Conservation (phyloP, 2,329 filamentous ascomycete genomes). For the Verticillium isaacii region DNA sequence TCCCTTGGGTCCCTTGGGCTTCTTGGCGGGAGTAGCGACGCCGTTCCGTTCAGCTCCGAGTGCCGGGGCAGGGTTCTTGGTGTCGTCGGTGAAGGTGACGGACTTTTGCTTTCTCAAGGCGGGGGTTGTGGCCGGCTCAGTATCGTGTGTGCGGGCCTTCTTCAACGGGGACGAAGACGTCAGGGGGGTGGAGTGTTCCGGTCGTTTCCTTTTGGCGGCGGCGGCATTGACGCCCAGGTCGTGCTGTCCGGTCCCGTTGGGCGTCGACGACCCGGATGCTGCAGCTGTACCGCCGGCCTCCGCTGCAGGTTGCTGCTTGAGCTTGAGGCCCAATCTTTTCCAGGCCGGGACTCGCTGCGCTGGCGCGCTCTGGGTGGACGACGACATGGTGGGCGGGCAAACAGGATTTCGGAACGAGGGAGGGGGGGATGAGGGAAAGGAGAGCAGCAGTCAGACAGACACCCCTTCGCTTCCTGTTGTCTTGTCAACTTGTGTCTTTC, state of each 20-base stretch:
- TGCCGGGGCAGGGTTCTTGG: conserved; percentile 22
- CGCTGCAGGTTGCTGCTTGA: conserved; percentile 37
- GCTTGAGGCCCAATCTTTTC: conserved; percentile 60
- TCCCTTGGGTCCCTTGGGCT: conserved; percentile 20
- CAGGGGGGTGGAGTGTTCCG: conserved; percentile 10
- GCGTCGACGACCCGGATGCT: conserved; percentile 12
- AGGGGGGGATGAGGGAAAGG: not conserved
- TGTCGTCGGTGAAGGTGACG: conserved; percentile 43
- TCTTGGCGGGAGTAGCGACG: conserved; percentile 12
- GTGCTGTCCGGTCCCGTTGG: conserved; percentile 13
- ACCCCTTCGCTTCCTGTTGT: conserved; percentile 9
- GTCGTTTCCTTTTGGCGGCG: conserved; percentile 15
- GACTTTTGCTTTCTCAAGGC: conserved; percentile 34
- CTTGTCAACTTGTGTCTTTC: not conserved
- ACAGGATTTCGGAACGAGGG: not conserved
- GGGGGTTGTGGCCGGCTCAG: conserved; percentile 7
- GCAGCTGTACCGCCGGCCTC: conserved; percentile 11
- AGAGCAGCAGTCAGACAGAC: conserved; percentile 6
- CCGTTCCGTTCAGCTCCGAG: conserved; percentile 6
- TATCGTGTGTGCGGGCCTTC: conserved; percentile 19
- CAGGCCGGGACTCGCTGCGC: conserved; percentile 49
- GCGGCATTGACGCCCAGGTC: conserved; percentile 14
- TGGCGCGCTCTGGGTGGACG: conserved; percentile 33
- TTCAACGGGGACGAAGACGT: conserved; percentile 19
- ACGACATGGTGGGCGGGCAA: conserved; percentile 34